Conservation (phyloP, 2,329 filamentous ascomycete species). For the Eutypella sp. region DNA sequence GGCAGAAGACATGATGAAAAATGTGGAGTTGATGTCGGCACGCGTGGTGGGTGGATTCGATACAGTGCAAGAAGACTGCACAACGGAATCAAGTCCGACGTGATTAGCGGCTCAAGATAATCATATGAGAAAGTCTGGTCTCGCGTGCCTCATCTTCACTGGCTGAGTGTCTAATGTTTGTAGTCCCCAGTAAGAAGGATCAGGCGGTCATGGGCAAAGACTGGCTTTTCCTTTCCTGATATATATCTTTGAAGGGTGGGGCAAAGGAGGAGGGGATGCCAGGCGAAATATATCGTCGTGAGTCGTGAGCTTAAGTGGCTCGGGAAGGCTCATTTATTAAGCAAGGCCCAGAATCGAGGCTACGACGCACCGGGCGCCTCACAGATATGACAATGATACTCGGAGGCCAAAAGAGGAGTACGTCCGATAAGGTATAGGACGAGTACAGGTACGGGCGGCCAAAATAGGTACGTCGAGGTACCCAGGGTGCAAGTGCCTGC, state of each 20-base stretch:
- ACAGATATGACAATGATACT: conserved; percentile 21
- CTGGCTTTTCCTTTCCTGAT: conserved; percentile 1
- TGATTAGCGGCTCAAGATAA: conserved; percentile 9
- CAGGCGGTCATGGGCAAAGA: not conserved
- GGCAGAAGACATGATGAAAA: conserved; percentile 28
- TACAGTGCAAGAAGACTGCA: conserved; percentile 19
- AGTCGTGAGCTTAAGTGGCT: conserved; percentile 12
- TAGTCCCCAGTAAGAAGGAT: conserved; percentile 14
- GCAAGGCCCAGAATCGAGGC: conserved; percentile 23
- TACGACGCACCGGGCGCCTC: conserved; percentile 24
- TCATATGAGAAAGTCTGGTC: conserved; percentile 24
- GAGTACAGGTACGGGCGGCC: conserved; percentile 27
- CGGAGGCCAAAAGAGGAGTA: conserved; percentile 24
- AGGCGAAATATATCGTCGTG: conserved; percentile 6
- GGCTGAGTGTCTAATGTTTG: conserved; percentile 18
- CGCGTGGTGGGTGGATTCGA: conserved; percentile 16
- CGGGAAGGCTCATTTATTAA: conserved; percentile 24
- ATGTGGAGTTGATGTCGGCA: conserved; percentile 21
- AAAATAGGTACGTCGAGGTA: conserved; percentile 29
- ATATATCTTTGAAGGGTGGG: conserved; percentile 7
- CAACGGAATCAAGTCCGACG: conserved; percentile 15
- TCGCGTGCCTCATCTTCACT: conserved; percentile 27
- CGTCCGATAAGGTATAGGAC: conserved; percentile 25
- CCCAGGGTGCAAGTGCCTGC: conserved; percentile 10
- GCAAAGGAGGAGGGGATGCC: conserved; percentile 1